Base-by-base conservation (phyloP, 208 protist species). In the Crithidia expoeki region DNA sequence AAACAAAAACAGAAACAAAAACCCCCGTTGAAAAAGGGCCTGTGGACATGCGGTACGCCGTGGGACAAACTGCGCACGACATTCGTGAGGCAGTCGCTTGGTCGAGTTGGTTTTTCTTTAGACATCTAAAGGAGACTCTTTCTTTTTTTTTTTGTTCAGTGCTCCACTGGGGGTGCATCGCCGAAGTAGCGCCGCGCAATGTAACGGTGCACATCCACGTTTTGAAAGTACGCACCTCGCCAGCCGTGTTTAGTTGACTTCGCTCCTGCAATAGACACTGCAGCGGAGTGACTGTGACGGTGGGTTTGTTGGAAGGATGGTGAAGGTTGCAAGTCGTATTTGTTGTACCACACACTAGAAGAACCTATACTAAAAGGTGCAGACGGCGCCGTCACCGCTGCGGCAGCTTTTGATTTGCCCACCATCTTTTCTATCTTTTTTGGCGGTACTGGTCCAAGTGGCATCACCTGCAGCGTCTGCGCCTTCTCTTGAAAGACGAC, bases 141-240 rank as follows among this genome's bases (percentile, higher is more conserved):
- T 49, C 27, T 53, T 53, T 14, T 32, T 16, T 25, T 55, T 63
- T 50, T 10, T 23, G 11, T 32, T 78, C 34, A 83, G 52, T 88
- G 74, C 57, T 90, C 85, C 67, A 74, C 64, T 19, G 78, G 80
- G 14, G 84, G 86, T 4, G 86, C 75, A 19, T 66, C 61, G 30
- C 86, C 81, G 70, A 88, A 84, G 67, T 89, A 91, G 42, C 85
- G 83, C 27, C 88, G 83, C 28, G 82, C 76, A 53, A 90, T 57
- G 74, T 96, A 96, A 10, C 88, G 88, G 58, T 92, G 90, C 32
- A 94, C 90, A 56, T 96, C 90, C 7, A 94, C 75, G 73, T 94
- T 71, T 50, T 86, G 52, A 79, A 83, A 96, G 51, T 93, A 81
- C 23, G 70, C 59, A 6, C 83, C 78, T 28, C 86, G 83, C 86